Evolutionary conservation across 306 rosid genomes (phyloP).

Genomic region (Argentina anserina): DNA sequence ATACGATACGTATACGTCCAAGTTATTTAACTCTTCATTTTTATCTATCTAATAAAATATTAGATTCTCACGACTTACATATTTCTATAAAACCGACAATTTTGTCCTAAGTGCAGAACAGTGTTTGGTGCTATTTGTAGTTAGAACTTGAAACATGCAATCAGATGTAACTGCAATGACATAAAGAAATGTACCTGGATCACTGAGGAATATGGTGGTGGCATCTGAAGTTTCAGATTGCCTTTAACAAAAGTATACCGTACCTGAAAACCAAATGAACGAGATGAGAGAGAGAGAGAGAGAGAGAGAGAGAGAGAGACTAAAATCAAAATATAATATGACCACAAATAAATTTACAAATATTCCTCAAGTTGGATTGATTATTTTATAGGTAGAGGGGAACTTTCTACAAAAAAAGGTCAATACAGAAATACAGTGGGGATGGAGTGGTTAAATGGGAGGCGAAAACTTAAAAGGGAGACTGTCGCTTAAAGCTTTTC

Average conservation of each 20-base stretch:
- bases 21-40: background rate
- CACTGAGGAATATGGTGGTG: slow-evolving; percentile 65
- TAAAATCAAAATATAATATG: background rate
- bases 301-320: too few species aligned
- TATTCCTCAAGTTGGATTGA: background rate
- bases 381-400: background rate
- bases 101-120: background rate
- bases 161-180: background rate
- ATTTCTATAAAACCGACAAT: too few species aligned
- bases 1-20: background rate
- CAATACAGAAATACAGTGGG: background rate
- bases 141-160: background rate
- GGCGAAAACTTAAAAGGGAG: background rate
- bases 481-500: too few species aligned
- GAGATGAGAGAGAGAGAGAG: too few species aligned
- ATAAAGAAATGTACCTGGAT: slow-evolving; percentile 67
- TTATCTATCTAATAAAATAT: background rate
- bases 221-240: slow-evolving; percentile 67
- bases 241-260: slow-evolving; percentile 79
- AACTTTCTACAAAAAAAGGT: background rate
- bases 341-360: background rate
- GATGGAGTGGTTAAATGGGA: background rate
- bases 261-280: slow-evolving; percentile 43
- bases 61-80: background rate
- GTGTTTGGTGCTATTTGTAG: background rate